Evolutionary conservation across 1,139 yeast genomes (phyloP), one percentile per base, ranked within the genome.

Genomic region (Pichia sp.): DNA sequence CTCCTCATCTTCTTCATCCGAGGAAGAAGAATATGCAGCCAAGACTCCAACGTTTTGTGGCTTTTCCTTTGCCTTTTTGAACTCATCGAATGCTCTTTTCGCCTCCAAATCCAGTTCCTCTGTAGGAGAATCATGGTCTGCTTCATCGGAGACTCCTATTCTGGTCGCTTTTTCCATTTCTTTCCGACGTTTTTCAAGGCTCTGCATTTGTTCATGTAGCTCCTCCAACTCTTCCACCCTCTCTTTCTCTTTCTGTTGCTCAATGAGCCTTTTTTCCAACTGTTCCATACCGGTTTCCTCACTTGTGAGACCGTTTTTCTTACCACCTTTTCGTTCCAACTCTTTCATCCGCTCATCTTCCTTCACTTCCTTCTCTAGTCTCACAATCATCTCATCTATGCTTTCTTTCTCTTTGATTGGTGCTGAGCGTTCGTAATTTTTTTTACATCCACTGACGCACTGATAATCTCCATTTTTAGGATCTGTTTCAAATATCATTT

Each of bases 401-500:
- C 87, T 81, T 67, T 90, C 97, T 36, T 73, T 71, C 8, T 67
- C 69, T 23, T 62, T 65, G 34, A 60, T 66, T 54, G 65, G 70
- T 16, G 63, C 67, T 49, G 72, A 69, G 0, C 84, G 79, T 59
- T 86, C 92, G 63, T 80, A 84, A 68, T 87, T 87, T 51, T 90
- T 76, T 47, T 80, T 84, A 0, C 95, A 96, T 0, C 98, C 98
- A 8, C 74, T 70, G 59, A 87, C 96, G 54, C 90, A 82, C 11
- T 79, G 79, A 67, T 87, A 92, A 59, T 89, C 96, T 1, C 92
- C 85, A 57, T 82, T 83, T 67, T 87, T 85, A 0, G 97, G 97
- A 67, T 89, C 96, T 0, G 98, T 93, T 62, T 84, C 80, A 70
- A 90, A 88, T 13, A 84, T 71, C 47, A 93, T 85, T 59, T 80